Base-by-base conservation (phyloP, 352 stramenopile genomes). In the Phytophthora pinifolia region DNA sequence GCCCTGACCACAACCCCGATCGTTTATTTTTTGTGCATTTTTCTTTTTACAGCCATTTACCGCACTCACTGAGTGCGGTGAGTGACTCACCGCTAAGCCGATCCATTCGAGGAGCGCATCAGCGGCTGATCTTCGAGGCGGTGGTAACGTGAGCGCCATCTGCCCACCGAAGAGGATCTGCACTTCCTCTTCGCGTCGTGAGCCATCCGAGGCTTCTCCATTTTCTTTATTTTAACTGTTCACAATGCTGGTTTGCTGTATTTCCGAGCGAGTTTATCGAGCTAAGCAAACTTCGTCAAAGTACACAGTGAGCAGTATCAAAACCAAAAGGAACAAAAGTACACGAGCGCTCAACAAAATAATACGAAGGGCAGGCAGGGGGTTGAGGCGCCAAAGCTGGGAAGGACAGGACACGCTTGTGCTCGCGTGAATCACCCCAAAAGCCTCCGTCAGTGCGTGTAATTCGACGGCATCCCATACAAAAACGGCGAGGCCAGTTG, bases 111-210 rank as follows among this genome's bases (percentile, higher is more conserved):
- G n/a, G n/a, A n/a, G n/a, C n/a, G n/a, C n/a, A n/a, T n/a, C n/a
- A n/a, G n/a, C n/a, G n/a, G n/a, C n/a, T n/a, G n/a, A n/a, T n/a
- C n/a, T n/a, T n/a, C n/a, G n/a, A n/a, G n/a, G n/a, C n/a, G n/a
- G n/a, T n/a, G n/a, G n/a, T n/a, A n/a, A n/a, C n/a, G n/a, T n/a
- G n/a, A n/a, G n/a, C n/a, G n/a, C n/a, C n/a, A n/a, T n/a, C n/a
- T n/a, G n/a, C n/a, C n/a, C n/a, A n/a, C n/a, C n/a, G n/a, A n/a
- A n/a, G n/a, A n/a, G n/a, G n/a, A n/a, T n/a, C n/a, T n/a, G n/a
- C n/a, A 89, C 6, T 98, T 98, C 51, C 70, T 98, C 9, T 98
- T 98, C 53, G 79, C 76, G 7, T 37, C 31, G 4, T 29, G n/a
- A n/a, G n/a, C n/a, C n/a, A n/a, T n/a, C n/a, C n/a, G 35, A 15